Evolutionary conservation across 768 basidiomycete genomes (phyloP).

Genomic region (Russula sp.): DNA sequence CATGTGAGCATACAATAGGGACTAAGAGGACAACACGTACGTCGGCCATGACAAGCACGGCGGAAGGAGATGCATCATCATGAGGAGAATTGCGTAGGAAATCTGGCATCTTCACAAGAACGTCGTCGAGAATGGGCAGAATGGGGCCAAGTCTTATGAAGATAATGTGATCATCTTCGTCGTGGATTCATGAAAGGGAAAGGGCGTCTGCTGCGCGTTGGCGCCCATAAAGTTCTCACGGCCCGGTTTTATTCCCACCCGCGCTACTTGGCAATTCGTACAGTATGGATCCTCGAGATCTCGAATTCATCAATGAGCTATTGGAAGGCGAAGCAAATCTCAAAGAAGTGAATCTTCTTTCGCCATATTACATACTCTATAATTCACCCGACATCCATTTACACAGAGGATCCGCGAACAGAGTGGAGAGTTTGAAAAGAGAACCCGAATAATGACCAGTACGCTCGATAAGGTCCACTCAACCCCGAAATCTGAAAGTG

Average conservation of each 20-base stretch:
- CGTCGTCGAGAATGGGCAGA: conserved; percentile 46
- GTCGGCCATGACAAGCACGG: conserved; percentile 57
- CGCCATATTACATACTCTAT: neutral
- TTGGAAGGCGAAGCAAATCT: conserved; percentile 25
- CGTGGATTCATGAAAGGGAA: neutral
- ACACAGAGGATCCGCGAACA: conserved; percentile 76
- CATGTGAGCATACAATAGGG: neutral
- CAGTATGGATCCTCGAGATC: conserved; percentile 29
- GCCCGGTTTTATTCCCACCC: neutral
- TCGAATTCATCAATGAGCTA: conserved; percentile 25
- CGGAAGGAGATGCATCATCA: conserved; percentile 50
- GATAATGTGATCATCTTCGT: conserved; percentile 41
- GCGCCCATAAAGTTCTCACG: neutral
- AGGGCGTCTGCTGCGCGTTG: neutral
- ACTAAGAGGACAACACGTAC: conserved; percentile 44
- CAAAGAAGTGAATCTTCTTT: conserved; percentile 26
- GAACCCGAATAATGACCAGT: conserved; percentile 68
- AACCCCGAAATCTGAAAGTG: conserved; percentile 59
- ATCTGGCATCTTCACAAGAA: conserved; percentile 68
- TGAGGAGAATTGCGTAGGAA: conserved; percentile 64
- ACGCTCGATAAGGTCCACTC: conserved; percentile 77
- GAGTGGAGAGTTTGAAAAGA: conserved; percentile 71
- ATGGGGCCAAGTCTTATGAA: conserved; percentile 44
- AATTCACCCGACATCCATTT: neutral
- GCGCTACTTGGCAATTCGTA: no score